phyloP scores from a whole-genome alignment of 495 filamentous ascomycete species.

The Penicillium psychrofluorescens region DNA sequence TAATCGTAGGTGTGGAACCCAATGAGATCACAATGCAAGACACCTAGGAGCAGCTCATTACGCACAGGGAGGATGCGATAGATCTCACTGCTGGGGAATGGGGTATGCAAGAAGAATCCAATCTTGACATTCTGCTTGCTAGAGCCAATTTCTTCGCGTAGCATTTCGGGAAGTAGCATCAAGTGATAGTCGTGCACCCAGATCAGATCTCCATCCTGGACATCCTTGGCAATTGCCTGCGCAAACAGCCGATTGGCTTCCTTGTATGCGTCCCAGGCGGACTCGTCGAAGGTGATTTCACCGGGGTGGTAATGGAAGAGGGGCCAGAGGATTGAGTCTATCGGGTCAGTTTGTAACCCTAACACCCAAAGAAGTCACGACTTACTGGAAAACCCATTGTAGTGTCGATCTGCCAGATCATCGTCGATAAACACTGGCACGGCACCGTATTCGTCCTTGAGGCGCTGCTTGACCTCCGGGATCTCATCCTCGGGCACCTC shows the following conservation, averaged over 20 bases:
- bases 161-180: constrained; percentile 91
- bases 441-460: constrained; percentile 67
- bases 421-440: constrained; percentile 74
- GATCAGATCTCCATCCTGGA: constrained; percentile 83
- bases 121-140: constrained; percentile 83
- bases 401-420: constrained; percentile 71
- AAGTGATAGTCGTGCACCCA: constrained; percentile 99
- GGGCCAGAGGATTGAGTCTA: constrained; percentile 95
- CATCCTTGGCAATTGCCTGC: constrained; percentile 68
- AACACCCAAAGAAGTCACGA: constrained; percentile 1
- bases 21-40: constrained; percentile 86
- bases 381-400: constrained; percentile 84
- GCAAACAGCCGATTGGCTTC: constrained; percentile 89
- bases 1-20: constrained; percentile 98
- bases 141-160: constrained; percentile 74
- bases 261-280: constrained; percentile 84
- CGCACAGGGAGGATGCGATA: constrained; percentile 91
- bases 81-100: constrained; percentile 95
- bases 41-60: constrained; percentile 75
- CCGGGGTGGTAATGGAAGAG: constrained; percentile 97
- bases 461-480: constrained; percentile 51
- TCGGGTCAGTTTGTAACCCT: constrained; percentile 8
- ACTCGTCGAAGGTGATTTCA: constrained; percentile 95
- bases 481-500: constrained; percentile 71
- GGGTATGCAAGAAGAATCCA: constrained; percentile 95